Evolutionary conservation across 2,329 filamentous ascomycete species (phyloP).

Genomic region (Westerdykella sp.): DNA sequence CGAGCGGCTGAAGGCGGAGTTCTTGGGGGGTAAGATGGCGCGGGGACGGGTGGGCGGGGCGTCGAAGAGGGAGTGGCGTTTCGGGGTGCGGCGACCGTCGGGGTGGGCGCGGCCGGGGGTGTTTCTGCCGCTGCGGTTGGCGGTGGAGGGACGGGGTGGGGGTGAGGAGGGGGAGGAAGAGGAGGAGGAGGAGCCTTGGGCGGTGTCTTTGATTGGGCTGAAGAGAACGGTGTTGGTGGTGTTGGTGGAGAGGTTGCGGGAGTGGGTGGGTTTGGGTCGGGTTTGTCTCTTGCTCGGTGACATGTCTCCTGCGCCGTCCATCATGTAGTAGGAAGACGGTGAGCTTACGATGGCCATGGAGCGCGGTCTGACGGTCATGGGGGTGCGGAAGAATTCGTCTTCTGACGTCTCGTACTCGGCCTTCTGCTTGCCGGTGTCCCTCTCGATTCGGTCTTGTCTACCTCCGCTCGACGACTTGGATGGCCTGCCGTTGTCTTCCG

Average conservation of each 20-base stretch:
- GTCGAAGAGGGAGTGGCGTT: conserved; percentile 26
- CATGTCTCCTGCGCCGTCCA: conserved; percentile 28
- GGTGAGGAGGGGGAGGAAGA: conserved; percentile 29
- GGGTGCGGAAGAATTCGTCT: conserved; percentile 42
- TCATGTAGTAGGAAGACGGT: conserved; percentile 25
- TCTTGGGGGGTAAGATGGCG: conserved; percentile 33
- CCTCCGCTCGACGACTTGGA: no score
- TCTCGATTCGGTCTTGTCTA: conserved; percentile 23
- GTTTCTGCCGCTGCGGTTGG: conserved; percentile 28
- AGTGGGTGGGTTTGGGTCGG: conserved; percentile 47
- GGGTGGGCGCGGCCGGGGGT: conserved; percentile 27
- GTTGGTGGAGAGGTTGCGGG: conserved; percentile 69
- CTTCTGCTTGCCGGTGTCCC: conserved; percentile 14
- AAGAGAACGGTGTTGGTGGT: conserved; percentile 82
- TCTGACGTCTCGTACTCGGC: conserved; percentile 32
- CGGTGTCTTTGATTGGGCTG: conserved; percentile 53
- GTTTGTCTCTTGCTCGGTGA: conserved; percentile 21
- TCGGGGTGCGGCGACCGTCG: conserved; percentile 39
- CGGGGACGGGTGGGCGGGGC: conserved; percentile 27
- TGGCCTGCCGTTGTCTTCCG: conserved; percentile 38
- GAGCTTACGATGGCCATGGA: conserved; percentile 16
- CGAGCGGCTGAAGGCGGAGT: conserved; percentile 53
- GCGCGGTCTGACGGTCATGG: conserved; percentile 29
- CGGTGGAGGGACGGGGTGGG: conserved; percentile 22
- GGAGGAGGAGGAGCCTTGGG: conserved; percentile 32